Evolutionary conservation across 306 rosid species (phyloP).

Genomic region (Neltuma alba): DNA sequence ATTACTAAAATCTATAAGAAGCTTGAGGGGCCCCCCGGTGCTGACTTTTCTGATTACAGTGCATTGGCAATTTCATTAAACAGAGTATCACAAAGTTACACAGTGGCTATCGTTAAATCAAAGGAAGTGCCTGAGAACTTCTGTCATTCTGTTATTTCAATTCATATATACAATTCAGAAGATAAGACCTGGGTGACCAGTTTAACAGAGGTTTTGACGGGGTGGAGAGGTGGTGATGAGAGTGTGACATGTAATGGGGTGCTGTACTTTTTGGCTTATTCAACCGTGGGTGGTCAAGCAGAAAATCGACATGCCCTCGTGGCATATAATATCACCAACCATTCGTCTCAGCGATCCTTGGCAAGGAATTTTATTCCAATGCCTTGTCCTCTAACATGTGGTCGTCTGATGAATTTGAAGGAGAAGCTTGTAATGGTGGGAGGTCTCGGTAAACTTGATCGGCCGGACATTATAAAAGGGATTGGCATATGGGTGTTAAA

Average conservation of each 20-base stretch:
- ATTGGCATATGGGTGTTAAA: conserved; percentile 91
- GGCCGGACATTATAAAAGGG: conserved; percentile 92
- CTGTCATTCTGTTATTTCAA: conserved; percentile 75
- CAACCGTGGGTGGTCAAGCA: conserved; percentile 62
- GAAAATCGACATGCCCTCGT: conserved; percentile 77
- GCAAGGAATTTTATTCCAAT: conserved; percentile 62
- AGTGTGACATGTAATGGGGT: conserved; percentile 86
- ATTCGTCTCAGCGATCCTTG: conserved; percentile 56
- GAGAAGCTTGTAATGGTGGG: conserved; percentile 98
- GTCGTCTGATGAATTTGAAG: conserved; percentile 87
- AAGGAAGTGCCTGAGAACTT: conserved; percentile 84
- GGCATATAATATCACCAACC: conserved; percentile 57
- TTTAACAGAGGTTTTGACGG: conserved; percentile 72
- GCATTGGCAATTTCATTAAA: conserved; percentile 76
- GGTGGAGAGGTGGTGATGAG: conserved; percentile 98
- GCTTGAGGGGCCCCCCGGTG: conserved; percentile 77
- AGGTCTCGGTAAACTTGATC: conserved; percentile 80
- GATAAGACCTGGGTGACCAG: conserved; percentile 61
- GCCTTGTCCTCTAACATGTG: conserved; percentile 93
- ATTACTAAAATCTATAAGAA: conserved; percentile 55
- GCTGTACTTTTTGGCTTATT: conserved; percentile 77
- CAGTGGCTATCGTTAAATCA: conserved; percentile 73
- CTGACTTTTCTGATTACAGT: conserved; percentile 68
- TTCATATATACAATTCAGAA: conserved; percentile 69
- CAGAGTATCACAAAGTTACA: conserved; percentile 57